Evolutionary conservation across 495 filamentous ascomycete species (phyloP).

Genomic region (Aspergillus cristatus): DNA sequence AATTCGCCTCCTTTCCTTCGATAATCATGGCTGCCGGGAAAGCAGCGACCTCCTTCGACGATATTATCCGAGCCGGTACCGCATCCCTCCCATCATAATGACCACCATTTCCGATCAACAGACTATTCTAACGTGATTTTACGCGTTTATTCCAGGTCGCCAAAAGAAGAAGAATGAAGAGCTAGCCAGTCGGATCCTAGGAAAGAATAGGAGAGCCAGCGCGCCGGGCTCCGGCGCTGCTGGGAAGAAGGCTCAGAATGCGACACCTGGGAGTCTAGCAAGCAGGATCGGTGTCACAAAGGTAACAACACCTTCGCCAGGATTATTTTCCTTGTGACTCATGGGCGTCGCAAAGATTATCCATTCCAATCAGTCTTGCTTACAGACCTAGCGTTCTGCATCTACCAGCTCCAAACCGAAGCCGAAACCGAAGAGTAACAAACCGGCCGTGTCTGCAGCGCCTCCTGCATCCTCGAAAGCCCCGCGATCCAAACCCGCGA

Average conservation of each 20-base stretch:
- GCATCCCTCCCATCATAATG: background rate
- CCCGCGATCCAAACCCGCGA: conserved; percentile 4
- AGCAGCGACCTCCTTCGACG: conserved; percentile 49
- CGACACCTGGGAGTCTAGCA: conserved; percentile 50
- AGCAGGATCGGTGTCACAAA: conserved; percentile 69
- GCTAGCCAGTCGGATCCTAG: conserved; percentile 63
- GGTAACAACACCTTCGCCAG: conserved; percentile 30
- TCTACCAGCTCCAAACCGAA: conserved; percentile 30
- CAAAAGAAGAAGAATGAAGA: conserved; percentile 60
- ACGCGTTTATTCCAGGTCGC: conserved; percentile 40
- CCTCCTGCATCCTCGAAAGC: conserved; percentile 15
- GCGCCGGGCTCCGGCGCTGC: conserved; percentile 39
- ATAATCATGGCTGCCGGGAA: conserved; percentile 40
- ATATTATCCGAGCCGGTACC: conserved; percentile 55
- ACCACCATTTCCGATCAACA: background rate
- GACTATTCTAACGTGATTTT: conserved; percentile 2
- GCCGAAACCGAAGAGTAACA: conserved; percentile 21
- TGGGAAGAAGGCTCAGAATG: conserved; percentile 33
- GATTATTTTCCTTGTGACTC: background rate
- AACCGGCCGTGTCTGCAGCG: conserved; percentile 11
- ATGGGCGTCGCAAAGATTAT: background rate
- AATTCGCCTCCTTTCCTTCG: background rate
- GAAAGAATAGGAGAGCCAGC: conserved; percentile 51
- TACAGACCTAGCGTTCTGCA: conserved; percentile 29
- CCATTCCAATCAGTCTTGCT: background rate